These are phyloP conservation scores for Vitellaria paradoxa DNA, from an alignment of 179 eudicot species.

Conservation along the genomic window DNA sequence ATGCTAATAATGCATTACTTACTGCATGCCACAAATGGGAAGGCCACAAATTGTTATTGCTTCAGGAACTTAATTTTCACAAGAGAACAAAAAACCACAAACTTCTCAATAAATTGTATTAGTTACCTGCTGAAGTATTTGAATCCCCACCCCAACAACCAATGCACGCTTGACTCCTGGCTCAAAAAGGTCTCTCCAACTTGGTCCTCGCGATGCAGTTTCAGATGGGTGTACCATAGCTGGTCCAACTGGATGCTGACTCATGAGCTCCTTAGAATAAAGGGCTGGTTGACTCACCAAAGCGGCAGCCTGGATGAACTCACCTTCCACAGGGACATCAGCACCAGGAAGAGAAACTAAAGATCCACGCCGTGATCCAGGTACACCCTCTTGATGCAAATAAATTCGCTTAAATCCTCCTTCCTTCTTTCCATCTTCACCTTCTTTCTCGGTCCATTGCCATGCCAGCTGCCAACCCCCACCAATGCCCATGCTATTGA, in stretches of 20 bases:
- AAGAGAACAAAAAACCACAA: slow-evolving; percentile 5
- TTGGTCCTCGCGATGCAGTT: slow-evolving; percentile 49
- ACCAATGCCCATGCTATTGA: slow-evolving; percentile 52
- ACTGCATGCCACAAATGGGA: too few species aligned
- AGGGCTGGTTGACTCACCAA: slow-evolving; percentile 75
- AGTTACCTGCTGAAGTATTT: slow-evolving; percentile 79
- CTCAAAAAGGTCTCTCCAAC: slow-evolving; percentile 65
- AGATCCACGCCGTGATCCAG: slow-evolving; percentile 48
- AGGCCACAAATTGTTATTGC: not conserved
- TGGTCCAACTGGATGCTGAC: slow-evolving; percentile 60
- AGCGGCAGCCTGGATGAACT: slow-evolving; percentile 61
- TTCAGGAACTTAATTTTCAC: not conserved
- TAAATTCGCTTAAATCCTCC: slow-evolving; percentile 70
- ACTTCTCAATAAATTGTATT: not conserved
- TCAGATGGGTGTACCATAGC: slow-evolving; percentile 71
- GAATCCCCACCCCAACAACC: slow-evolving; percentile 67
- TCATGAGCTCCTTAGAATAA: slow-evolving; percentile 53
- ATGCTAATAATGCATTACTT: not conserved
- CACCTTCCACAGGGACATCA: slow-evolving; percentile 42
- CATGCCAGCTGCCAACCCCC: slow-evolving; percentile 94
- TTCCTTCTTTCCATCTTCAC: slow-evolving; percentile 53
- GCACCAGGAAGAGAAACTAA: slow-evolving; percentile 56
- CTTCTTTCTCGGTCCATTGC: slow-evolving; percentile 64
- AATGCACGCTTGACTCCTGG: slow-evolving; percentile 83
- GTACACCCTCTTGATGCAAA: slow-evolving; percentile 54